Evolutionary conservation across 768 basidiomycete genomes (phyloP).

Genomic region (Chalciporus sphaerocephalus): DNA sequence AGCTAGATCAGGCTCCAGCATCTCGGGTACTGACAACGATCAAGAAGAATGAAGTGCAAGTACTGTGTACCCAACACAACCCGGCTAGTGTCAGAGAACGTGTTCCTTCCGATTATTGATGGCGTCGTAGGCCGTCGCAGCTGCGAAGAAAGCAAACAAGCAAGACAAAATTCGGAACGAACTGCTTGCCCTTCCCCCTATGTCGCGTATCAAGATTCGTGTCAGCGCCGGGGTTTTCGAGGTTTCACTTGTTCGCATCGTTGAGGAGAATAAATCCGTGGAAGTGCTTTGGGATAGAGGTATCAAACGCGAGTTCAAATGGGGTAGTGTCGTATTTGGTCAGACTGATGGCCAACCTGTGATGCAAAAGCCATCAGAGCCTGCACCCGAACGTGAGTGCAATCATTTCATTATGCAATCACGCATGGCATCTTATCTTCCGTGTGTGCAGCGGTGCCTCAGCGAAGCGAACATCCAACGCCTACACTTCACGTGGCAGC

Average conservation of each 20-base stretch:
- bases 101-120: neutral
- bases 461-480: conserved; percentile 7
- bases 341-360: conserved; percentile 60
- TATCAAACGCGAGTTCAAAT: conserved; percentile 73
- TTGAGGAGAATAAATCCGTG: conserved; percentile 65
- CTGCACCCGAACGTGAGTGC: conserved; percentile 46
- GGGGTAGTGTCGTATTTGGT: conserved; percentile 78
- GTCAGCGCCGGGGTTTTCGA: conserved; percentile 83
- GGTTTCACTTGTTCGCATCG: conserved; percentile 68
- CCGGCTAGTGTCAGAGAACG: conserved; percentile 54
- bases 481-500: conserved; percentile 22
- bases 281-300: conserved; percentile 81
- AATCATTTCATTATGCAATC: neutral
- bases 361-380: conserved; percentile 66
- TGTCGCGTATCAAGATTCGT: conserved; percentile 79
- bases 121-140: conserved; percentile 57
- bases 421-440: conserved; percentile 7
- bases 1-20: conserved; percentile 7
- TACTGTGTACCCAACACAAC: conserved; percentile 86
- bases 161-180: conserved; percentile 69
- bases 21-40: conserved; percentile 56
- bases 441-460: conserved; percentile 17
- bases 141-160: conserved; percentile 70
- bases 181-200: conserved; percentile 62
- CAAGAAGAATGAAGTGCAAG: conserved; percentile 68